Evolutionary conservation across 1,284 basidiomycete species (phyloP), one percentile per base, ranked within the genome.

Genomic region (Sanghuangporus baumii): DNA sequence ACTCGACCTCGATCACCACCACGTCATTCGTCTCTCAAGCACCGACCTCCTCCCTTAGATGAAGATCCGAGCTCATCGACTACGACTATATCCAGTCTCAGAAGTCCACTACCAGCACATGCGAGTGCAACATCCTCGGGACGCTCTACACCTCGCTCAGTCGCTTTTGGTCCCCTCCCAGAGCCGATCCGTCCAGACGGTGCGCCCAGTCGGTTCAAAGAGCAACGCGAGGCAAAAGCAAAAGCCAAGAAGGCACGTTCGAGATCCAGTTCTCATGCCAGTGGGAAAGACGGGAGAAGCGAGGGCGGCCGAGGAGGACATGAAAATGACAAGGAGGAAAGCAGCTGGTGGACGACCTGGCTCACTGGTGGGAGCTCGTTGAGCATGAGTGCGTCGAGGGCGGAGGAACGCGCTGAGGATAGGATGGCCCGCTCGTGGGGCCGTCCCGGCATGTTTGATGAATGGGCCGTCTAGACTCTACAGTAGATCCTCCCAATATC

Each of bases 111-210:
- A 71, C 71, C 62, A 67, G 67, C 40, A 69, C 69, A 18, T 58
- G 67, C 60, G 58, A 71, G 71, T 61, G 63, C 64, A 34, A 62
- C 67, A 14, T 71, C 72, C 34, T 76, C 74, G 3, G 75, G 74
- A 8, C 68, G 71, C 18, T 85, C 83, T 38, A 90, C 88, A n/a
- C 88, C 89, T 5, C 88, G 88, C 65, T 79, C 85, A 31, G 91
- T 91, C 57, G 88, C 85, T 65, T 91, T 91, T 66, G 87, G 87
- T 34, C 80, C 86, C 71, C 76, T 88, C 40, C 87, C 88, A 0
- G 87, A 89, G 72, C 80, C 83, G 50, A 84, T 86, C 8, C 68
- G 66, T 52, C 68, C 68, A 20, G 69, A 71, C n/a, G 71, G 69
- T 61, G 59, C 65, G 63, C 67, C 38, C 62, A 65, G 50, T 62